Evolutionary conservation across 768 basidiomycete genomes (phyloP).

Genomic region (Trametes sanguinea): DNA sequence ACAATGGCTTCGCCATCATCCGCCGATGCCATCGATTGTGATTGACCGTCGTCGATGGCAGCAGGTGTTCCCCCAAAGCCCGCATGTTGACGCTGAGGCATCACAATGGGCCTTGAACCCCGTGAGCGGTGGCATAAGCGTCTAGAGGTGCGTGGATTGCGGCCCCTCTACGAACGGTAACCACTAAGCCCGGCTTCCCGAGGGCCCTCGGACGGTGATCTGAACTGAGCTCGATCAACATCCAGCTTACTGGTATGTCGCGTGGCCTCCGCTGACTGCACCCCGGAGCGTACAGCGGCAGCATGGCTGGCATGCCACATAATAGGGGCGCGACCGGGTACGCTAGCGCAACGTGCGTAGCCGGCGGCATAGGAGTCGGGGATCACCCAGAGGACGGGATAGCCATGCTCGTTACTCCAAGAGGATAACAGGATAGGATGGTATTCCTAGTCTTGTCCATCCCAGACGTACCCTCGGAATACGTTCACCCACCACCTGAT

Average conservation of each 20-base stretch:
- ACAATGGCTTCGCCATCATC: no score
- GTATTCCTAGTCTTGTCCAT: constrained; percentile 49
- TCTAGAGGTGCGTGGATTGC: neutral
- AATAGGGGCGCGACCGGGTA: neutral
- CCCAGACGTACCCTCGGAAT: constrained; percentile 72
- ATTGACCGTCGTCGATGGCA: no score
- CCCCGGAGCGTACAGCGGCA: neutral
- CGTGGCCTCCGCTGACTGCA: no score
- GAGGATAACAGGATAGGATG: neutral
- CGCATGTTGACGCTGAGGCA: no score
- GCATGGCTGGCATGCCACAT: neutral
- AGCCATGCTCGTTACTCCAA: neutral
- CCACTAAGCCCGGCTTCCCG: neutral
- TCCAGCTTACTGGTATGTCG: neutral
- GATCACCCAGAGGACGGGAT: neutral
- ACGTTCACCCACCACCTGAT: constrained; percentile 73
- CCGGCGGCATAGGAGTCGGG: neutral
- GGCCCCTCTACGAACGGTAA: neutral
- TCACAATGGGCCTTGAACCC: no score
- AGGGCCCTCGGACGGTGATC: neutral
- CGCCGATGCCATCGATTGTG: no score
- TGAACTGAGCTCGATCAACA: neutral
- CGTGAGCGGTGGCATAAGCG: neutral
- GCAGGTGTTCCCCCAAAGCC: no score
- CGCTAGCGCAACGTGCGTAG: neutral